These are phyloP conservation scores for Penicillium riverlandense DNA, from an alignment of 495 filamentous ascomycete genomes.

Conservation along the genomic window DNA sequence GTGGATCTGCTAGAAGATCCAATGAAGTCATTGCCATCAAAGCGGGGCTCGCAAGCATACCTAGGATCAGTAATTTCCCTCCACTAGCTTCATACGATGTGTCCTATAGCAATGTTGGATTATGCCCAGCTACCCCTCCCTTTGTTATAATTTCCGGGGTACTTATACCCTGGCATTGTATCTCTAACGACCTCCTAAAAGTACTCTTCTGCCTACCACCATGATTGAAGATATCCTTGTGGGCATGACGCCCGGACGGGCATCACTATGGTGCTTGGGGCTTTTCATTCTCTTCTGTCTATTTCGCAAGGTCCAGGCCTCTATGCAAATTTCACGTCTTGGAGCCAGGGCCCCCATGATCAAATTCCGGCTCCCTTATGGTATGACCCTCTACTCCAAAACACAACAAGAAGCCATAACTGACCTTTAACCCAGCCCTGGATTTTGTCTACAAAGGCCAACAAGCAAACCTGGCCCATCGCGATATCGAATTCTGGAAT, in stretches of 20 bases:
- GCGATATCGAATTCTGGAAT: constrained; percentile 56
- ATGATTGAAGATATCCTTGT: constrained; percentile 33
- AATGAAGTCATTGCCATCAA: neutral
- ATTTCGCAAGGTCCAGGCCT: constrained; percentile 24
- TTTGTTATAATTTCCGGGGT: too few species aligned
- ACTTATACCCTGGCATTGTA: too few species aligned
- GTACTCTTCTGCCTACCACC: neutral
- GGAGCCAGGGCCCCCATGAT: constrained; percentile 29
- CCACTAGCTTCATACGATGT: neutral
- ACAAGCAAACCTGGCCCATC: constrained; percentile 38
- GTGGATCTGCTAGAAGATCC: neutral
- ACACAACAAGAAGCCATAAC: too few species aligned
- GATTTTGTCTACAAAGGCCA: constrained; percentile 52
- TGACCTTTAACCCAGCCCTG: constrained; percentile 37
- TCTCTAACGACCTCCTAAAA: too few species aligned
- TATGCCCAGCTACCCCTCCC: too few species aligned
- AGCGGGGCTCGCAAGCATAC: constrained; percentile 26
- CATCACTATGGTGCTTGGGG: constrained; percentile 17
- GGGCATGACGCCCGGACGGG: constrained; percentile 18
- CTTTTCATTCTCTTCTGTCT: constrained; percentile 17
- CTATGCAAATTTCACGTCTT: constrained; percentile 25
- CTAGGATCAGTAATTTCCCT: neutral
- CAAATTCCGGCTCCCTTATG: constrained; percentile 29
- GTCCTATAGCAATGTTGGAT: too few species aligned
- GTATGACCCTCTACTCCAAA: constrained; percentile 5